phyloP scores from a whole-genome alignment of 495 filamentous ascomycete species.

The Halenospora varia region DNA sequence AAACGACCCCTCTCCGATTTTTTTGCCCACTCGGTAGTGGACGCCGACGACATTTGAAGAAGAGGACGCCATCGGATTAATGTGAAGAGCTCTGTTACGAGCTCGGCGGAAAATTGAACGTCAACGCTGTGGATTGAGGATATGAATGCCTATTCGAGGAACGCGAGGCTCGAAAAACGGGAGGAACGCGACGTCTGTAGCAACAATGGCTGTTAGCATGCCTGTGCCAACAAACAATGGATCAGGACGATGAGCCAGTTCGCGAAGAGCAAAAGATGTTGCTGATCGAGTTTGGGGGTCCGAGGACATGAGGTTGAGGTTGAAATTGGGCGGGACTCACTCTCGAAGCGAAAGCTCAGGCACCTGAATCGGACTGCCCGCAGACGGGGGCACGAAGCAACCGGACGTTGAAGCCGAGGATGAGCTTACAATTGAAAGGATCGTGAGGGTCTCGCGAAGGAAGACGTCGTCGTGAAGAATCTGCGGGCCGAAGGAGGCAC shows the following conservation, averaged over 20 bases:
- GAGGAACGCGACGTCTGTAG: constrained; percentile 18
- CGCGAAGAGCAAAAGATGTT: not conserved
- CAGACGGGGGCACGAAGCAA: not conserved
- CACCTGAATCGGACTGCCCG: not conserved
- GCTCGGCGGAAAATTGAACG: constrained; percentile 7
- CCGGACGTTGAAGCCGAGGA: not conserved
- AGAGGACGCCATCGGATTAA: constrained; percentile 72
- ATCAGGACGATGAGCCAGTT: not conserved
- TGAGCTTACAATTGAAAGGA: not conserved
- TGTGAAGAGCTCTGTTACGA: constrained; percentile 14
- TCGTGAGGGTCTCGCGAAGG: not conserved
- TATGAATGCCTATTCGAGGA: not conserved
- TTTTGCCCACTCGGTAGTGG: constrained; percentile 98
- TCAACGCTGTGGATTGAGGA: constrained; percentile 3
- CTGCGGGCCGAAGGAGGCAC: not conserved
- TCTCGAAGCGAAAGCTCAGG: not conserved
- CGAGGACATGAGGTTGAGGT: constrained; percentile 1
- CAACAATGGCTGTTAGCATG: not conserved
- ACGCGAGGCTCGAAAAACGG: constrained; percentile 11
- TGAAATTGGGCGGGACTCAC: constrained; percentile 1
- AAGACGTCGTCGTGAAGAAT: not conserved
- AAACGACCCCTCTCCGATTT: constrained; percentile 98
- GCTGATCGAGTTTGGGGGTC: not conserved
- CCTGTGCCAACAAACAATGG: not conserved
- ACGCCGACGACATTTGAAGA: constrained; percentile 98